Base-by-base conservation (phyloP, 2,329 filamentous ascomycete species). In the Clonostachys solani region DNA sequence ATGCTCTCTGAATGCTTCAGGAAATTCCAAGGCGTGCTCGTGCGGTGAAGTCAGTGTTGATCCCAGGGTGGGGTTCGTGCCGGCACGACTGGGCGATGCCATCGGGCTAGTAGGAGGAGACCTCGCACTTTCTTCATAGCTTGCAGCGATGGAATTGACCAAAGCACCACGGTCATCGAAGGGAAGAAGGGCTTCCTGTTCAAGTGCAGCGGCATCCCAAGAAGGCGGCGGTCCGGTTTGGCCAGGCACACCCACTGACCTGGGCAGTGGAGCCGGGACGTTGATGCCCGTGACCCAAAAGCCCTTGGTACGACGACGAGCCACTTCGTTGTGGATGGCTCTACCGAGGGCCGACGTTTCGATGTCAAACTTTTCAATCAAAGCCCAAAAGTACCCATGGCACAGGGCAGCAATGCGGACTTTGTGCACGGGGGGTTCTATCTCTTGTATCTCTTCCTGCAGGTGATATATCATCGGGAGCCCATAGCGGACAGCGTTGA, bases 391-490 rank as follows among this genome's bases (percentile, higher is more conserved):
- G 64, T 96, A 96, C 9, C 90, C 92, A 59, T 95, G 89, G 44
- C 92, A 89, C 48, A 97, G 71, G 60, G 87, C 91, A 33, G 88
- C 90, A 40, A 95, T 74, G 40, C 89, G 86, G 37, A 95, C 80
- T 60, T 92, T 94, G 33, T 85, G 79, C 40, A 81, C 64, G 0
- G 86, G 82, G 19, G 78, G 78, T 42, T 84, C 81, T 4, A 84
- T 73, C 8, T 80, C 78, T 47, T 81, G 76, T 33, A 94, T 87
- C 52, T 94, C 89, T 58, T 95, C 89, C 63, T 96, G 92, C 2
- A 97, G 76, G 42, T 87, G 81, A 63, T 95, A 83, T 12, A 96
- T 78, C 91, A 96, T 96, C 3, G 92, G 90, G 36, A 96, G 67
- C 1, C 91, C 90, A 56, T 81, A 86, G 49, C 86, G 80, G 6